Evolutionary conservation across 2,329 filamentous ascomycete species (phyloP), one percentile per base, ranked within the genome.

Genomic region (Mycosphaerella sp.): DNA sequence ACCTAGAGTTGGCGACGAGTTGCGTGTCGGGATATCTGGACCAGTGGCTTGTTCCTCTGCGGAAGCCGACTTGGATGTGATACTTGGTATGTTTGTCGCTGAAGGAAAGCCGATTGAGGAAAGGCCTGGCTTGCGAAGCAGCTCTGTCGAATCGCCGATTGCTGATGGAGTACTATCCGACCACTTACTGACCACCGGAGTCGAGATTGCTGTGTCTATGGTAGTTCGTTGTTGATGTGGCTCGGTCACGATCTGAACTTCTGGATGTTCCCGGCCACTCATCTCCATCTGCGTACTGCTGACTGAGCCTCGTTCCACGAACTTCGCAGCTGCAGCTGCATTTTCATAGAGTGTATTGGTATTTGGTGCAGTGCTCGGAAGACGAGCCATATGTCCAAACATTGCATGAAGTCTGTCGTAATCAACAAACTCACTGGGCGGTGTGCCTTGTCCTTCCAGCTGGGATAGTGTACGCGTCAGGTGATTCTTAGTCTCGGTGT

Each of bases 101-200:
- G 61, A 61, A n/a, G 58, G 59, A 32, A 57, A 63, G 2, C 60
- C 62, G 34, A 63, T 64, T 3, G 58, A 61, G 16, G 45, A 49
- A 32, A 44, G 47, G 7, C 44, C 46, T 9, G 55, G 40, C 21
- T 43, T 50, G 9, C 34, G 49, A 3, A 47, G 42, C 9, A 44
- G 17, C 4, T 44, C 49, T 3, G 53, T 48, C 18, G 54, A 55
- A 12, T 41, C 41, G 12, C 35, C 48, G 17, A 54, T 41, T 16
- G 52, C 51, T 10, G 62, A 65, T 16, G 57, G 52, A 12, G 61
- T 63, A 49, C 61, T 63, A 37, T 52, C 47, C 6, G 62, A 65
- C 62, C 62, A 65, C 47, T 62, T 64, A 47, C 63, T 65, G 6
- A 51, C 13, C 12, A 34, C 28, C 30, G 30, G 30, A 12, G 30